Percentiles rank a stretch among this genome's conserved stretches.
These are phyloP conservation scores for Poronia punctata DNA, from an alignment of 495 filamentous ascomycete species.

Conservation along the genomic window DNA sequence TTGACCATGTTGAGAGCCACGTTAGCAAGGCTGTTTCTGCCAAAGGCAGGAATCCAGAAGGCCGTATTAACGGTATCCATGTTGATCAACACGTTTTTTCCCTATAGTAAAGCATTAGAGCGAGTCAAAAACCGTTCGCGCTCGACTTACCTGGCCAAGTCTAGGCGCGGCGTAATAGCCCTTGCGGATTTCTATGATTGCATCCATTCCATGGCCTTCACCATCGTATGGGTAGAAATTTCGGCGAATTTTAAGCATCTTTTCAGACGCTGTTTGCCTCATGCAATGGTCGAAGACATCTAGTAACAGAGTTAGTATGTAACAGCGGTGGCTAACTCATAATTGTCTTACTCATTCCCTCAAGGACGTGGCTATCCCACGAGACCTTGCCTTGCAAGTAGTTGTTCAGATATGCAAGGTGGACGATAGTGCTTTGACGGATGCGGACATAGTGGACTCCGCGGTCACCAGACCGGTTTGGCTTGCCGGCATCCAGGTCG, in stretches of 20 bases:
- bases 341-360: constrained; percentile 61
- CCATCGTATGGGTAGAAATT: constrained; percentile 54
- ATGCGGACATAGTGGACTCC: constrained; percentile 55
- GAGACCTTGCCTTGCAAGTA: constrained; percentile 55
- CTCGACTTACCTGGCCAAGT: constrained; percentile 47
- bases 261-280: constrained; percentile 62
- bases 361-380: constrained; percentile 59
- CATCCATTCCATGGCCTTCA: background rate
- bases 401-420: constrained; percentile 52
- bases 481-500: constrained; percentile 60
- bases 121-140: background rate
- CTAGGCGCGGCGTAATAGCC: constrained; percentile 79
- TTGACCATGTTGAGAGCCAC: constrained; percentile 14
- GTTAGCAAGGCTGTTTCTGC: constrained; percentile 22
- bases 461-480: constrained; percentile 26
- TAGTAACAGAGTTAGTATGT: constrained; percentile 21
- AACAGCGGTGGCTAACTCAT: background rate
- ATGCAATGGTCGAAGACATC: constrained; percentile 85
- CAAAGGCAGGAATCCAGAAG: constrained; percentile 54
- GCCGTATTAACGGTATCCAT: constrained; percentile 73
- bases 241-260: constrained; percentile 62
- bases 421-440: constrained; percentile 50
- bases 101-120: background rate
- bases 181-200: constrained; percentile 63
- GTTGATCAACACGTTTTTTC: constrained; percentile 57